phyloP scores from a whole-genome alignment of 2,329 filamentous ascomycete genomes.

The Trichoderma asperellum region DNA sequence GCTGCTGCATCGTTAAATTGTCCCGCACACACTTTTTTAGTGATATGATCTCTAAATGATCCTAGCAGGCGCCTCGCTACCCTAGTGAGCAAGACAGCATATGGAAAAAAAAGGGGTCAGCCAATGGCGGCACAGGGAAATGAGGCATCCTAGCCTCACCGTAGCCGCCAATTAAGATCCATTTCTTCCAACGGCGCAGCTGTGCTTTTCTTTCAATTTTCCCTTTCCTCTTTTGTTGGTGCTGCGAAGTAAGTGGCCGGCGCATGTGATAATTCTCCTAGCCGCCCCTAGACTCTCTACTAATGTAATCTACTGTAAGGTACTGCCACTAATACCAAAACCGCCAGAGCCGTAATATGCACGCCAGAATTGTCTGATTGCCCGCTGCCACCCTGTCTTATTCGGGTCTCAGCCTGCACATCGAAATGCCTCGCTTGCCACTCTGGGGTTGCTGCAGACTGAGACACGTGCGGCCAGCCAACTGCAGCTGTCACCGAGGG shows the following conservation, averaged over 20 bases:
- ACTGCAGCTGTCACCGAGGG: slow-evolving; percentile 7
- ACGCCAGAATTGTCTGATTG: not conserved
- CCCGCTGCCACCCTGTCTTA: not conserved
- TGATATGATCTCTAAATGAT: not conserved
- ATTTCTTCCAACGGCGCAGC: not conserved
- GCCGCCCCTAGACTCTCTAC: not conserved
- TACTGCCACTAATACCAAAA: not conserved
- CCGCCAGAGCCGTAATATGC: not conserved
- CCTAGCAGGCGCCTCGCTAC: slow-evolving; percentile 16
- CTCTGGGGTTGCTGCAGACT: slow-evolving; percentile 19
- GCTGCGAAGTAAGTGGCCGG: not conserved
- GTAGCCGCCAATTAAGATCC: slow-evolving; percentile 11
- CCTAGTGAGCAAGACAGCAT: slow-evolving; percentile 11
- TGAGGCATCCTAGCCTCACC: slow-evolving; percentile 18
- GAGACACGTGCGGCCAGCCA: slow-evolving; percentile 23
- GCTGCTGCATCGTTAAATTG: slow-evolving; percentile 1
- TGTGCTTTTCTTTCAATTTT: not conserved
- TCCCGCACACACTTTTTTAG: not conserved
- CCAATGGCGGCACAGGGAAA: slow-evolving; percentile 5
- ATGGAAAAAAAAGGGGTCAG: slow-evolving; percentile 20
- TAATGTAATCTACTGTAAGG: not conserved
- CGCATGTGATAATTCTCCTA: not conserved
- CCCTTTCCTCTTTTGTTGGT: not conserved
- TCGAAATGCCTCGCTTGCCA: slow-evolving; percentile 9
- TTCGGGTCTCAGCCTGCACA: not conserved